phyloP scores from a whole-genome alignment of 805 yeast genomes.

The Cyberlindnera xylosilytica region DNA sequence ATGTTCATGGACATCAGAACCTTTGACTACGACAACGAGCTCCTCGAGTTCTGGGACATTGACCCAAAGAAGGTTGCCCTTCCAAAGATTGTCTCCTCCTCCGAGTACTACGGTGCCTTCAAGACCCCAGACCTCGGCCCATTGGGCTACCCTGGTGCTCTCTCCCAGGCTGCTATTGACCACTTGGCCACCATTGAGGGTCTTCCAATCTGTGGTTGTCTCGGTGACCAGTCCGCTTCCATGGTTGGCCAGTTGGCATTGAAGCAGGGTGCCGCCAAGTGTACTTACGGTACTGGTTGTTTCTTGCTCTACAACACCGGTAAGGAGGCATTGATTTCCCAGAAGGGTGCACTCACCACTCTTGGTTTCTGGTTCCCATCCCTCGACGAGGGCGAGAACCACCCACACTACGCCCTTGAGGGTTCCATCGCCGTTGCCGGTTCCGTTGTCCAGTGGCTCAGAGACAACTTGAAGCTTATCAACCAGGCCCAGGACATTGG shows the following conservation, averaged over 20 bases:
- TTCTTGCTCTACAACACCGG: slow-evolving; percentile 90
- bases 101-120: slow-evolving; percentile 76
- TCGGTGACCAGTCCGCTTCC: slow-evolving; percentile 94
- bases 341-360: slow-evolving; percentile 84
- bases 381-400: slow-evolving; percentile 38
- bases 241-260: slow-evolving; percentile 90
- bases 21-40: slow-evolving; percentile 68
- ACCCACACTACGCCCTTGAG: slow-evolving; percentile 86
- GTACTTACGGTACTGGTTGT: slow-evolving; percentile 97
- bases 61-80: slow-evolving; percentile 60
- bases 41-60: slow-evolving; percentile 77
- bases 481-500: slow-evolving; percentile 84
- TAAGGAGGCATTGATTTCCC: slow-evolving; percentile 58
- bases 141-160: slow-evolving; percentile 48
- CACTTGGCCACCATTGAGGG: slow-evolving; percentile 48
- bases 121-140: slow-evolving; percentile 53
- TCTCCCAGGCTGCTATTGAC: slow-evolving; percentile 51
- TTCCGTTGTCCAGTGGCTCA: slow-evolving; percentile 87
- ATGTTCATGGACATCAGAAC: slow-evolving; percentile 82
- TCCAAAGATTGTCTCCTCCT: slow-evolving; percentile 77
- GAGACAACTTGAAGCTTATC: slow-evolving; percentile 84
- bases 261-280: slow-evolving; percentile 80
- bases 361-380: slow-evolving; percentile 87
- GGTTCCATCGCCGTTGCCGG: slow-evolving; percentile 98
- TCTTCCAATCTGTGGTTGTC: slow-evolving; percentile 81